Evolutionary conservation across 805 yeast genomes (phyloP).

Genomic region (Metschnikowia noctiluminum): DNA sequence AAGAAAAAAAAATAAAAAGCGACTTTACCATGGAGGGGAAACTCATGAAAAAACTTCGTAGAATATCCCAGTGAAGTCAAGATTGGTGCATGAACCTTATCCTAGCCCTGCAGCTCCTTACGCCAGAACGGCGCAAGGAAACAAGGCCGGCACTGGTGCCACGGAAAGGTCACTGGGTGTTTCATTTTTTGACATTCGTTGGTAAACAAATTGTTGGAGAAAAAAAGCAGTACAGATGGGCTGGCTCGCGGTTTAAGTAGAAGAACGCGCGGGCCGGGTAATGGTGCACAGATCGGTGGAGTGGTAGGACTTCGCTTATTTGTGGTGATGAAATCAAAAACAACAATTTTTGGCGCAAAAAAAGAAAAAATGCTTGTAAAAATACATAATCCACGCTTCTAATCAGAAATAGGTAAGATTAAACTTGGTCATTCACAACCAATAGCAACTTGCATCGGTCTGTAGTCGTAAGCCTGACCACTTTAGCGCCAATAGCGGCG

Average conservation of each 20-base stretch:
- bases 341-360: no score
- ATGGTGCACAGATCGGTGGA: constrained; percentile 2
- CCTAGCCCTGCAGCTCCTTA: constrained; percentile 13
- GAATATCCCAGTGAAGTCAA: constrained; percentile 11
- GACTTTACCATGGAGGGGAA: constrained; percentile 9
- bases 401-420: no score
- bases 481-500: no score
- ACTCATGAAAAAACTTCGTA: constrained; percentile 19
- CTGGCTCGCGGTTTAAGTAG: constrained; percentile 1
- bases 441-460: no score
- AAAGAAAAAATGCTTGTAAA: no score
- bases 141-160: constrained; percentile 16
- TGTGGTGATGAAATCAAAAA: no score
- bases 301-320: neutral
- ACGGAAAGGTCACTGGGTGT: constrained; percentile 27
- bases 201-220: constrained; percentile 25
- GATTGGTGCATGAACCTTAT: constrained; percentile 18
- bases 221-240: neutral
- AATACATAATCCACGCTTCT: no score
- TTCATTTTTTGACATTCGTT: constrained; percentile 30
- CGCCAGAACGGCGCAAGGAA: constrained; percentile 25
- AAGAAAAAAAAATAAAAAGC: constrained; percentile 29
- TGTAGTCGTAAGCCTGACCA: no score
- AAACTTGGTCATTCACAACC: no score
- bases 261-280: constrained; percentile 18